These are phyloP conservation scores for Glutinoglossum americanum DNA, from an alignment of 495 filamentous ascomycete genomes.

Conservation along the genomic window DNA sequence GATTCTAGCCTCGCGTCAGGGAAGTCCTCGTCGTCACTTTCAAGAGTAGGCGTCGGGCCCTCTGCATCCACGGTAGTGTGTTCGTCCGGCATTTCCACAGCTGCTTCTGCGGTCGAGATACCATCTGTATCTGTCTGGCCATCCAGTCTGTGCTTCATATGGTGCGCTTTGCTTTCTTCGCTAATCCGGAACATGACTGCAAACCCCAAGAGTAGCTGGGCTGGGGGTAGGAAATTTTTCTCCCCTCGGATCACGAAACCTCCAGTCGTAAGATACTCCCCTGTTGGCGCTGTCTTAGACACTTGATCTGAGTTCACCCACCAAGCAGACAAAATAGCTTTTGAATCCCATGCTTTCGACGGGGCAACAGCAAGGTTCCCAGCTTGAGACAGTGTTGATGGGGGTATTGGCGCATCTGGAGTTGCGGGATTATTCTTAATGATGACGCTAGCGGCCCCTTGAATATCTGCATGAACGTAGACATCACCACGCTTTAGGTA, in stretches of 20 bases:
- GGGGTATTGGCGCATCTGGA: conserved; percentile 67
- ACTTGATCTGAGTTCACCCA: conserved; percentile 83
- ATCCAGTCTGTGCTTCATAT: conserved; percentile 50
- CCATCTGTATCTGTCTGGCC: conserved; percentile 11
- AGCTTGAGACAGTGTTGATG: conserved; percentile 77
- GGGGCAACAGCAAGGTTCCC: conserved; percentile 64
- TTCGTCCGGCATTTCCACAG: neutral
- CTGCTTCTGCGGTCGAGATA: neutral
- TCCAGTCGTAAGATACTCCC: conserved; percentile 60
- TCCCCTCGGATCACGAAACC: conserved; percentile 61
- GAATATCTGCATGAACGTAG: conserved; percentile 76
- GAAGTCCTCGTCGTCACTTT: conserved; percentile 19
- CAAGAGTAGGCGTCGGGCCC: conserved; percentile 5
- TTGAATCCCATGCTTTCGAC: conserved; percentile 84
- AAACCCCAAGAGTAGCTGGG: conserved; percentile 72
- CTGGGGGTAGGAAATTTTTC: conserved; percentile 78
- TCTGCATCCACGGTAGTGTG: conserved; percentile 3
- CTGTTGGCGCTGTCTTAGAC: conserved; percentile 52
- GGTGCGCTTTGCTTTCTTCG: conserved; percentile 63
- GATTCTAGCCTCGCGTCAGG: conserved; percentile 14
- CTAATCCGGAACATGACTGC: conserved; percentile 74
- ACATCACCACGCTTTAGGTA: conserved; percentile 76
- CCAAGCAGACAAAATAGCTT: conserved; percentile 84
- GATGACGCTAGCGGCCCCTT: conserved; percentile 62
- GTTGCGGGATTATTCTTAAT: conserved; percentile 63